Evolutionary conservation across 2,329 filamentous ascomycete genomes (phyloP).

Genomic region (Trichoderma koningiopsis): DNA sequence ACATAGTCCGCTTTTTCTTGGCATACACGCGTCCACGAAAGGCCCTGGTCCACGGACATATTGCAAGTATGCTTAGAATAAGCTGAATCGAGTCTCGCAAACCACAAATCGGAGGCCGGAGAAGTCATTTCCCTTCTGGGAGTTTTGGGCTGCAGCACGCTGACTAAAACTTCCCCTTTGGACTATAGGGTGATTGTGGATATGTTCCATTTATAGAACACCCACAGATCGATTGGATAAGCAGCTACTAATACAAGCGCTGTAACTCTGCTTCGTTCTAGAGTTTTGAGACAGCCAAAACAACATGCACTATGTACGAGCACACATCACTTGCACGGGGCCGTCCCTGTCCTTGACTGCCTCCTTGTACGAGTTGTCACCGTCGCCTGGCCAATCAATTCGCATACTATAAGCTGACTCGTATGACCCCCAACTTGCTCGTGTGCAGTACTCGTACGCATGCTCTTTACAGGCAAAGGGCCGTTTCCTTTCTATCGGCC

Average conservation of each 20-base stretch:
- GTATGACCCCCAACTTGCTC: background rate
- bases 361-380: slow-evolving; percentile 1
- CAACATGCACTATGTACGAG: background rate
- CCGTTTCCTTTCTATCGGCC: background rate
- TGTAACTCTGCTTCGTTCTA: background rate
- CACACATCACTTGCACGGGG: background rate
- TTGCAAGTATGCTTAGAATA: background rate
- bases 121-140: background rate
- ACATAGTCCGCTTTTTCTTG: background rate
- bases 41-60: background rate
- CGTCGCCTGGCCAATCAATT: background rate
- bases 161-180: background rate
- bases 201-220: background rate
- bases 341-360: background rate
- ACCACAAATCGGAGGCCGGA: background rate
- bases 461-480: background rate
- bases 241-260: background rate
- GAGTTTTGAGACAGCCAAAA: background rate
- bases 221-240: background rate
- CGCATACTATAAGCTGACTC: slow-evolving; percentile 1
- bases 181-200: background rate
- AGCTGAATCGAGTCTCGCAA: background rate
- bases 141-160: background rate
- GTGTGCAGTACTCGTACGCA: too few relatives aligned
- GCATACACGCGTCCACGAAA: background rate